phyloP scores from a whole-genome alignment of 2,329 filamentous ascomycete genomes.

The Cercospora janseana region DNA sequence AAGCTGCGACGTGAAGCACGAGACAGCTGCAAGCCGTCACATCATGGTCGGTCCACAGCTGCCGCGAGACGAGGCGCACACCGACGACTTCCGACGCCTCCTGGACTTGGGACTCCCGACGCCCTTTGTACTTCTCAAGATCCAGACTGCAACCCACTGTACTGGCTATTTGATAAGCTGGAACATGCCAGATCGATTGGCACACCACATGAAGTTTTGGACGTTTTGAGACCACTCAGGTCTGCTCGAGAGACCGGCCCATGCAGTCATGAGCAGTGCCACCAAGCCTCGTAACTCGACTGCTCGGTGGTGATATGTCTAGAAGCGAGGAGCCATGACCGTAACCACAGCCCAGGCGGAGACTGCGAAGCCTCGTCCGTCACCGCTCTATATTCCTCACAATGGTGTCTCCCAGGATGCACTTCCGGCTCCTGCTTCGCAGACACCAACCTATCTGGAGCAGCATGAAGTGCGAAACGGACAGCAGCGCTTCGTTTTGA shows the following conservation, averaged over 20 bases:
- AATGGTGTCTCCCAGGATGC: conserved; percentile 9
- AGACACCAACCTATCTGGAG: conserved; percentile 16
- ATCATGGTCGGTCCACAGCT: neutral
- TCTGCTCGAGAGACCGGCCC: neutral
- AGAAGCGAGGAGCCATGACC: conserved; percentile 13
- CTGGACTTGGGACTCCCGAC: neutral
- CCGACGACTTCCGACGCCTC: neutral
- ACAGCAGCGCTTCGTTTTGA: conserved; percentile 61
- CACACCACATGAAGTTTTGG: no score
- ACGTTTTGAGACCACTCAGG: neutral
- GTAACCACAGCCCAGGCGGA: conserved; percentile 14
- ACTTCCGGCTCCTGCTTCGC: conserved; percentile 15
- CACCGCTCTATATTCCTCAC: conserved; percentile 15
- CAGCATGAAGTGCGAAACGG: conserved; percentile 29
- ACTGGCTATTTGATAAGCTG: no score
- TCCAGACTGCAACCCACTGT: neutral
- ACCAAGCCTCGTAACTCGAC: conserved; percentile 2
- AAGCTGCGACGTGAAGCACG: conserved; percentile 6
- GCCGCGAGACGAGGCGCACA: conserved; percentile 2
- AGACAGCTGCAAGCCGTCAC: neutral
- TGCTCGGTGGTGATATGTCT: no score
- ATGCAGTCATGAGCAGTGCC: conserved; percentile 13
- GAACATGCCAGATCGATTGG: no score
- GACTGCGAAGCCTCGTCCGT: conserved; percentile 13
- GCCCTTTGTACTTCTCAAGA: neutral